phyloP scores from a whole-genome alignment of 192 early-diverging fungal species.

The Coemansia sp. region DNA sequence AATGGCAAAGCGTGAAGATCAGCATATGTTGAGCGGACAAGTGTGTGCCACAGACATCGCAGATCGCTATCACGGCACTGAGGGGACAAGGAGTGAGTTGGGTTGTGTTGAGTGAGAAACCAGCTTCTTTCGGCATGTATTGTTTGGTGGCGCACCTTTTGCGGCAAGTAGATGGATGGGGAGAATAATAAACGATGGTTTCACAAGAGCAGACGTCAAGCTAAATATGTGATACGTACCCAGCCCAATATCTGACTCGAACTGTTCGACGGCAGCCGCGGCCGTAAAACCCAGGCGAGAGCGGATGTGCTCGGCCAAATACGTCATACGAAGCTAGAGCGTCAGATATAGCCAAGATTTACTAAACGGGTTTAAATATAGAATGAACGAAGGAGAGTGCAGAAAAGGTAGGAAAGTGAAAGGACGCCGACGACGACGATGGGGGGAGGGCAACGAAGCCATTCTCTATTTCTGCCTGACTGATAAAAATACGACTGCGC shows the following conservation, averaged over 20 bases:
- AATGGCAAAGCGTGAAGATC: neutral
- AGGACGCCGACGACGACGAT: no score
- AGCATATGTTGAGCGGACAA: neutral
- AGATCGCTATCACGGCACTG: neutral
- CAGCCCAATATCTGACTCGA: slow-evolving; percentile 1
- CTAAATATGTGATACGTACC: neutral
- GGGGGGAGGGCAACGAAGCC: neutral
- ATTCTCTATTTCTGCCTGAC: neutral
- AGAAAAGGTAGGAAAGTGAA: neutral
- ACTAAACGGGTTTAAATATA: neutral
- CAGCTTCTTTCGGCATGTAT: neutral
- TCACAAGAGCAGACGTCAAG: neutral
- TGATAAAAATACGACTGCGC: neutral
- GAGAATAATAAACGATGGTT: neutral
- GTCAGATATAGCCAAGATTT: neutral
- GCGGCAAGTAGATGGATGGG: neutral
- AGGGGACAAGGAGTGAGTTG: neutral
- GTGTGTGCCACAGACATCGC: neutral
- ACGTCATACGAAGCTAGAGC: slow-evolving; percentile 1
- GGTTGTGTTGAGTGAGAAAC: neutral
- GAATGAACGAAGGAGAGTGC: neutral
- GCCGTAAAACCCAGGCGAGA: neutral
- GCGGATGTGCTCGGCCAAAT: neutral
- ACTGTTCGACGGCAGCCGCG: neutral
- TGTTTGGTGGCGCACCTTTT: neutral